These are phyloP conservation scores for Sapria himalayana DNA, from an alignment of 345 rosid genomes.

Conservation along the genomic window DNA sequence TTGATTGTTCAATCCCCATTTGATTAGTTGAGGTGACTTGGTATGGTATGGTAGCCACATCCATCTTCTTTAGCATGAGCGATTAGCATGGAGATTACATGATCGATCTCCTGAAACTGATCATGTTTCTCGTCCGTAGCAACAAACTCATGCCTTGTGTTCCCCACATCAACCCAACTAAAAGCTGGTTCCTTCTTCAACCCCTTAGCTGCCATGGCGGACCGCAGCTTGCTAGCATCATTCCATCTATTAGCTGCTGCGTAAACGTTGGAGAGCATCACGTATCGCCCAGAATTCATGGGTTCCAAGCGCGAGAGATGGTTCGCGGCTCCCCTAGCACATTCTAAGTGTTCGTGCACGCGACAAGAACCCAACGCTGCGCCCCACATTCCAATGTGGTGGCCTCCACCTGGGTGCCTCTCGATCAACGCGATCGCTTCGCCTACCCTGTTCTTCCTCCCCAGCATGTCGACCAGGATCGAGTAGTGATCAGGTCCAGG, in stretches of 20 bases:
- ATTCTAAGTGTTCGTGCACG: constrained; percentile 14
- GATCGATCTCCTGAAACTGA: constrained; percentile 11
- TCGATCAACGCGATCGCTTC: constrained; percentile 19
- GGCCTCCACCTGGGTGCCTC: constrained; percentile 10
- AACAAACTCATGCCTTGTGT: constrained; percentile 17
- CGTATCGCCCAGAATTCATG: constrained; percentile 19
- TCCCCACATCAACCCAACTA: constrained; percentile 29
- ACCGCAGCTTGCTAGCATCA: constrained; percentile 17
- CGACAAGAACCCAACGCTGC: constrained; percentile 23
- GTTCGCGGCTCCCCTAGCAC: constrained; percentile 23
- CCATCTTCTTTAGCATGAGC: constrained; percentile 20
- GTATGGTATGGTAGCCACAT: constrained; percentile 10
- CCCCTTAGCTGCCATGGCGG: constrained; percentile 15
- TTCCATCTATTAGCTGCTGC: constrained; percentile 22
- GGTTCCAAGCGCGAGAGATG: constrained; percentile 20
- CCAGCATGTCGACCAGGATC: constrained; percentile 19
- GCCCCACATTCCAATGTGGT: constrained; percentile 26
- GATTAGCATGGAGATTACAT: constrained; percentile 9
- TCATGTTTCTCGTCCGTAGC: constrained; percentile 16
- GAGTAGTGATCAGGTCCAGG: constrained; percentile 20
- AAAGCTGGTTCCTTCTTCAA: constrained; percentile 18
- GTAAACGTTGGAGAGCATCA: constrained; percentile 26
- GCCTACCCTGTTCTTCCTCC: constrained; percentile 23
- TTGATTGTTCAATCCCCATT: no score
- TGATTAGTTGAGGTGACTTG: no score